Evolutionary conservation across 257 asterid genomes (phyloP).

Genomic region (Hygrophila difformis): DNA sequence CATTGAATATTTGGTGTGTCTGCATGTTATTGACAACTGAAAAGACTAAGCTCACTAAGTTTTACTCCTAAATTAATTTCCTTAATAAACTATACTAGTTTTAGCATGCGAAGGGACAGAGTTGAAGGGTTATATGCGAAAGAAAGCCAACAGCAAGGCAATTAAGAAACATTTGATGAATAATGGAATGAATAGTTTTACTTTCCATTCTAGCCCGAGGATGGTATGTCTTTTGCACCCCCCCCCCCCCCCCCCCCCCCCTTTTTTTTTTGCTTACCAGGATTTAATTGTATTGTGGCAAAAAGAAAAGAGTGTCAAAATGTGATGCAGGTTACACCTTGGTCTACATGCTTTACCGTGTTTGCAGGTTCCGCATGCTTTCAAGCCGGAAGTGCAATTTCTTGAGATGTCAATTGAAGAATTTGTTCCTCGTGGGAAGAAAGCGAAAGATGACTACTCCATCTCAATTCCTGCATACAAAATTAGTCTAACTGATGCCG

Average conservation of each 20-base stretch:
- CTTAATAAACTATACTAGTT: constrained; percentile 65
- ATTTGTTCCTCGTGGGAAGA: constrained; percentile 75
- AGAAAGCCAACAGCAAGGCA: constrained; percentile 60
- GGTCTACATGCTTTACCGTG: constrained; percentile 12
- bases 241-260: too few species aligned
- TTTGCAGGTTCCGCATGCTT: constrained; percentile 80
- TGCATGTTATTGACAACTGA: constrained; percentile 3
- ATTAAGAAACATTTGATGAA: constrained; percentile 63
- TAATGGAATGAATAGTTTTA: constrained; percentile 71
- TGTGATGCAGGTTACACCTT: constrained; percentile 12
- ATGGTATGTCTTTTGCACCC: constrained; percentile 52
- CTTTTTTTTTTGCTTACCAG: too few species aligned
- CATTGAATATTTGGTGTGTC: constrained; percentile 6
- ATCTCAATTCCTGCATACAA: constrained; percentile 26
- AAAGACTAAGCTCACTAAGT: constrained; percentile 3
- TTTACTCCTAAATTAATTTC: constrained; percentile 22
- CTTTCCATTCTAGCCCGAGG: constrained; percentile 81
- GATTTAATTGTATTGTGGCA: too few species aligned
- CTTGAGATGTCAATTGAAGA: constrained; percentile 67
- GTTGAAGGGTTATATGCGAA: constrained; percentile 72
- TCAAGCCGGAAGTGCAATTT: constrained; percentile 68
- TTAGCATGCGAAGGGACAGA: constrained; percentile 95
- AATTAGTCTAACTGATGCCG: constrained; percentile 51
- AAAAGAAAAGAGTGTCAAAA: background rate
- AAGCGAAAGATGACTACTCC: constrained; percentile 33